These are phyloP conservation scores for Mycotypha africana DNA, from an alignment of 371 early-diverging fungal species.

Conservation along the genomic window DNA sequence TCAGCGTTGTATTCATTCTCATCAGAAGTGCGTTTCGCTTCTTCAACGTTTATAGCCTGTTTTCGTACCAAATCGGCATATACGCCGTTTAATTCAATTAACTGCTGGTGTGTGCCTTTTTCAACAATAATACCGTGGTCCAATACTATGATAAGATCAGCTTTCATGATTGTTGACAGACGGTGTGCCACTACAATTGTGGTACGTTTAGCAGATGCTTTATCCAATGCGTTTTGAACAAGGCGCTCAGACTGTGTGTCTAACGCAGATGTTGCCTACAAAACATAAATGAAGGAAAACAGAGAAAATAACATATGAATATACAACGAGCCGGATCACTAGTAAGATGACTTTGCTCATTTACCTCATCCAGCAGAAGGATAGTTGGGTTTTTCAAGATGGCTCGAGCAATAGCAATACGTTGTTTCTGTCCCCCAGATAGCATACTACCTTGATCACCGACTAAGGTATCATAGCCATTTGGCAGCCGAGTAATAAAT, in stretches of 20 bases:
- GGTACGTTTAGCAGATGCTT: conserved; percentile 63
- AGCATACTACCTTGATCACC: conserved; percentile 46
- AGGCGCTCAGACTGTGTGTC: conserved; percentile 76
- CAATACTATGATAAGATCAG: conserved; percentile 74
- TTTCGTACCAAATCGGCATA: conserved; percentile 44
- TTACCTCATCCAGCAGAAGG: conserved; percentile 70
- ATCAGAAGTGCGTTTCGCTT: no score
- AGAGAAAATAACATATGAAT: not conserved
- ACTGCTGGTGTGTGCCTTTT: conserved; percentile 55
- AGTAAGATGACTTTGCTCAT: no score
- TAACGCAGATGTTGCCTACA: conserved; percentile 72
- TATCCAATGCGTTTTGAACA: conserved; percentile 71
- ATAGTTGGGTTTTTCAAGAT: conserved; percentile 58
- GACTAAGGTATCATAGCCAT: conserved; percentile 66
- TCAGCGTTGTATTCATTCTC: not conserved
- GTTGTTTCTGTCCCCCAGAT: conserved; percentile 86
- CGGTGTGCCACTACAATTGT: conserved; percentile 89
- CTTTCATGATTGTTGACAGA: conserved; percentile 65
- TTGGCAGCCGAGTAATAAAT: conserved; percentile 64
- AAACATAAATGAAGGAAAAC: conserved; percentile 9
- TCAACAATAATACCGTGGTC: conserved; percentile 62
- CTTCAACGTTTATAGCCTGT: conserved; percentile 18
- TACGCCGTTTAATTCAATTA: conserved; percentile 29
- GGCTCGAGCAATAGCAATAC: conserved; percentile 70
- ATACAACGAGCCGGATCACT: no score